Evolutionary conservation across 345 rosid species (phyloP).

Genomic region (Lenwebbia sp.): DNA sequence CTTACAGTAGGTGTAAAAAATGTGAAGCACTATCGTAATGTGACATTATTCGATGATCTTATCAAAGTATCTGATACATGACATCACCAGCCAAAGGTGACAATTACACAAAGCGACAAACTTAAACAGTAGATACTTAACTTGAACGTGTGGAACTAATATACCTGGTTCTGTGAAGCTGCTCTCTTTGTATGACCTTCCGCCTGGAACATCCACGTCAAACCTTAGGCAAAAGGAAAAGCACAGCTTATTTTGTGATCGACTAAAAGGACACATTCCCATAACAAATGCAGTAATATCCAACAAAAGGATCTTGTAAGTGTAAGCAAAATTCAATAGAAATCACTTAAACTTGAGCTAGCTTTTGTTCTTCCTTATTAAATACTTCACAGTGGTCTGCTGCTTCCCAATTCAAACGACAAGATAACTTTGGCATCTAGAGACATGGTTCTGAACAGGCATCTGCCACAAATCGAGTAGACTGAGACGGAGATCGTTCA

Average conservation of each 20-base stretch:
- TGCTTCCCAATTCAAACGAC: neutral
- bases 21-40: neutral
- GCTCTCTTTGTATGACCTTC: slow-evolving; percentile 75
- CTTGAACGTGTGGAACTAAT: neutral
- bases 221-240: slow-evolving; percentile 38
- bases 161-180: slow-evolving; percentile 87
- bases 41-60: neutral
- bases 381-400: neutral
- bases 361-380: neutral
- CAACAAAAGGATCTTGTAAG: neutral
- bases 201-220: slow-evolving; percentile 92
- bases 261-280: neutral
- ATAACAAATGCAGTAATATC: neutral
- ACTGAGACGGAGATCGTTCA: neutral
- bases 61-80: neutral
- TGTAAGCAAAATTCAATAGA: neutral
- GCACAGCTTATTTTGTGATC: neutral
- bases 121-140: neutral
- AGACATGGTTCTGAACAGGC: neutral
- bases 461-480: neutral
- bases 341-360: neutral
- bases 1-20: neutral
- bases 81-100: neutral
- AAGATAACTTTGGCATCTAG: neutral
- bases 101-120: neutral